Evolutionary conservation across 225 moss, liverwort and hornwort species (phyloP).

Genomic region (Polytrichum formosum): DNA sequence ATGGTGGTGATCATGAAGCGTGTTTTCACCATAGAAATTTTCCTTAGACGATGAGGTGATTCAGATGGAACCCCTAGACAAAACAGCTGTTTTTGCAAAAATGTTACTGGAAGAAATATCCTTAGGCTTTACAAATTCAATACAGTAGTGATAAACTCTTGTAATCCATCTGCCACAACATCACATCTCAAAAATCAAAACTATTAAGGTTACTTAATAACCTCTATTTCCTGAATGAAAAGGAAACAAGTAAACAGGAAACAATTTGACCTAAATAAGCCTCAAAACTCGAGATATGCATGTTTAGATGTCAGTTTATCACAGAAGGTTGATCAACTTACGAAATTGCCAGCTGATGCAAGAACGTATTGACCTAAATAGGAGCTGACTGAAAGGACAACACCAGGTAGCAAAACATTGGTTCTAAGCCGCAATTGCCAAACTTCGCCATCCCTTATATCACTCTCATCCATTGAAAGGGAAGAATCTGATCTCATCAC

Average conservation of each 20-base stretch:
- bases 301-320: neutral
- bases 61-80: constrained; percentile 71
- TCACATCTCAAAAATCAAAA: no score
- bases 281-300: no score
- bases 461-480: constrained; percentile 54
- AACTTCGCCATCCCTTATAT: constrained; percentile 55
- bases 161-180: no score
- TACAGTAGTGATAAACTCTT: no score
- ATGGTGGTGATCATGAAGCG: constrained; percentile 90
- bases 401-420: constrained; percentile 60
- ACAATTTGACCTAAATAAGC: no score
- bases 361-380: constrained; percentile 91
- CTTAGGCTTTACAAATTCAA: no score
- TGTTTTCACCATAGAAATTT: constrained; percentile 71
- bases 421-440: constrained; percentile 68
- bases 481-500: constrained; percentile 50
- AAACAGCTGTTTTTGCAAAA: constrained; percentile 49
- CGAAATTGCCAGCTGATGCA: constrained; percentile 80
- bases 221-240: no score
- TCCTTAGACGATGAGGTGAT: constrained; percentile 68
- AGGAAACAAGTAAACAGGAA: no score
- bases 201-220: no score
- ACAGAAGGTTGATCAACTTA: constrained; percentile 26
- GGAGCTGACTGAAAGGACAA: constrained; percentile 72
- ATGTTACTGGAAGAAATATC: no score